Evolutionary conservation across 1,284 basidiomycete genomes (phyloP).

Genomic region (Sporisorium iseilematis-ciliati): DNA sequence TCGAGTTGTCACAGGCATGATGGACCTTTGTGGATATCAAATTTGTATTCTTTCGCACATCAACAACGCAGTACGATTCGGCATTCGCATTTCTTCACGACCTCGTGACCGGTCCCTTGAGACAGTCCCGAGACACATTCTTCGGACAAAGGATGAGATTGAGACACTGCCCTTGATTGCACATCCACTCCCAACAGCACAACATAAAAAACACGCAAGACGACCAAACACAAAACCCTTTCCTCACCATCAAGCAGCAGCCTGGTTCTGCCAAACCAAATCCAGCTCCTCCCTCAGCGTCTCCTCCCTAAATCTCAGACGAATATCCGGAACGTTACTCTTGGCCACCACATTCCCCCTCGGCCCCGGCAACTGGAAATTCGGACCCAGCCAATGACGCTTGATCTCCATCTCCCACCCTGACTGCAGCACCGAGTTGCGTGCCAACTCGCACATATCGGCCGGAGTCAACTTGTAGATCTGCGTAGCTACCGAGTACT

Average conservation of each 20-base stretch:
- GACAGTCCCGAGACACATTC: not conserved
- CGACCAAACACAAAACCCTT: not conserved
- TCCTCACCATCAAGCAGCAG: conserved; percentile 10
- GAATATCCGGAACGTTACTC: conserved; percentile 93
- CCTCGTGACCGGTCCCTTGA: too few relatives aligned
- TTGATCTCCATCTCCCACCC: conserved; percentile 99
- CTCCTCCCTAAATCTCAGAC: conserved; percentile 87
- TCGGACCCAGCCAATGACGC: conserved; percentile 81
- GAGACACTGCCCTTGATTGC: not conserved
- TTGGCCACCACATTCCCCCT: conserved; percentile 64
- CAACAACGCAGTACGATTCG: conserved; percentile 1
- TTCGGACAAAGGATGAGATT: not conserved
- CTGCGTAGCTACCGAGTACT: conserved; percentile 93
- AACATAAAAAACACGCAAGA: not conserved
- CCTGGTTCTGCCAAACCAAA: conserved; percentile 53
- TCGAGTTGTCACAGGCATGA: conserved; percentile 74
- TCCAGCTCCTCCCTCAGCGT: conserved; percentile 83
- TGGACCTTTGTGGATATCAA: too few relatives aligned
- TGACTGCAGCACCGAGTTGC: conserved; percentile 94
- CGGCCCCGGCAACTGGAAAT: conserved; percentile 79
- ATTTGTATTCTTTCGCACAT: not conserved
- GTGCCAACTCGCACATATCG: conserved; percentile 85
- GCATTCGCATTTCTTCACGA: not conserved
- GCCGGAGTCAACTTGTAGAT: conserved; percentile 68
- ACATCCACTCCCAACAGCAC: not conserved